phyloP scores from a whole-genome alignment of 257 asterid genomes.

The Scutellaria baicalensis region DNA sequence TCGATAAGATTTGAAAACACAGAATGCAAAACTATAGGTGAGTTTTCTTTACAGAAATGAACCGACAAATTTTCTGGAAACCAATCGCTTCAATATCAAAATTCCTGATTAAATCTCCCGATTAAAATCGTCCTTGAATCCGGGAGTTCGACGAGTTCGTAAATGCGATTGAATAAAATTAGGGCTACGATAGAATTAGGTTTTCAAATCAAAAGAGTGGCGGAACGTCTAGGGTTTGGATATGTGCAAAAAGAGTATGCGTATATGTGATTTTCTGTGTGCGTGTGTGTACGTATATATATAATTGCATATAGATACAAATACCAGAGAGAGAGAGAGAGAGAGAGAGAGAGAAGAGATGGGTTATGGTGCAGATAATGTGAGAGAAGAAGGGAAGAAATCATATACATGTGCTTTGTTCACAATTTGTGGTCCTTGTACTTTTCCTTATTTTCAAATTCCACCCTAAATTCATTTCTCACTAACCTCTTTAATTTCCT shows the following conservation, averaged over 20 bases:
- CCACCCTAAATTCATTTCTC: not conserved
- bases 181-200: conserved; percentile 16
- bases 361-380: conserved; percentile 15
- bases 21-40: not conserved
- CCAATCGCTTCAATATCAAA: not conserved
- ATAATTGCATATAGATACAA: not conserved
- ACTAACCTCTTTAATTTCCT: no score
- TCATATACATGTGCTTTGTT: conserved; percentile 2
- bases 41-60: not conserved
- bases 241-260: not conserved
- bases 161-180: not conserved
- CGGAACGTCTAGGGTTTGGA: conserved; percentile 25
- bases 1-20: not conserved
- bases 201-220: conserved; percentile 11
- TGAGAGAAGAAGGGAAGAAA: not conserved
- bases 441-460: not conserved
- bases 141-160: not conserved
- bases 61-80: not conserved
- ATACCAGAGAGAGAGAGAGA: not conserved
- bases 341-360: not conserved
- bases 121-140: not conserved
- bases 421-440: not conserved
- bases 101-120: not conserved
- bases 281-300: not conserved
- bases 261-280: not conserved